Conservation (phyloP, 169 alveolate genomes). For the Plasmodium knowlesi region DNA sequence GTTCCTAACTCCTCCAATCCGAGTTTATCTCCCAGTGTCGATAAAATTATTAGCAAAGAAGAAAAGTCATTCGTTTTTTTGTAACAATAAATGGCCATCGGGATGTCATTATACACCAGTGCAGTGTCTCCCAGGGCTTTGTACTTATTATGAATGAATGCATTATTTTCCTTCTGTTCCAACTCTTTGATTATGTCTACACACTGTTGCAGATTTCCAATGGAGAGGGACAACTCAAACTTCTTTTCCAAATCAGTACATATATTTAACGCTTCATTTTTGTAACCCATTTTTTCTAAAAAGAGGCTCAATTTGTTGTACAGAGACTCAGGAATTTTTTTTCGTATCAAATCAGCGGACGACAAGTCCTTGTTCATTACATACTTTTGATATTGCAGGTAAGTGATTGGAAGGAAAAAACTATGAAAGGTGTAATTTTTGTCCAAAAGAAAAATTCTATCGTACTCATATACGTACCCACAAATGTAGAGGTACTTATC, state of each 20-base stretch:
- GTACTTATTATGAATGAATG: conserved; percentile 82
- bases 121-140: conserved; percentile 86
- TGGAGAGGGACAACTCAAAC: conserved; percentile 91
- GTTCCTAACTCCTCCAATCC: conserved; percentile 75
- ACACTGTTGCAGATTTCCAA: conserved; percentile 90
- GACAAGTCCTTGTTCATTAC: conserved; percentile 78
- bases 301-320: conserved; percentile 92
- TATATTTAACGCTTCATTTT: conserved; percentile 91
- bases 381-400: conserved; percentile 81
- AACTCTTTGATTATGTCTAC: conserved; percentile 83
- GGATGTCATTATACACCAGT: conserved; percentile 79
- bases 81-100: conserved; percentile 85
- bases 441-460: conserved; percentile 82
- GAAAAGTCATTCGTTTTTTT: conserved; percentile 81
- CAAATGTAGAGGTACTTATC: conserved; percentile 84
- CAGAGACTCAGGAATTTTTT: conserved; percentile 83
- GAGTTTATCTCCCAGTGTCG: conserved; percentile 77
- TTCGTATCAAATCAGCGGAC: conserved; percentile 84
- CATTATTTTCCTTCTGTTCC: conserved; percentile 77
- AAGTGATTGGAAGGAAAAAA: conserved; percentile 77
- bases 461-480: conserved; percentile 87
- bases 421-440: conserved; percentile 80
- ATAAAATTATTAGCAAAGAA: conserved; percentile 79
- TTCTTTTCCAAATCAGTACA: conserved; percentile 93
- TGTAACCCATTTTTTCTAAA: conserved; percentile 91